Conservation (phyloP, 2,329 filamentous ascomycete genomes). For the Dichotomopilus funicola region DNA sequence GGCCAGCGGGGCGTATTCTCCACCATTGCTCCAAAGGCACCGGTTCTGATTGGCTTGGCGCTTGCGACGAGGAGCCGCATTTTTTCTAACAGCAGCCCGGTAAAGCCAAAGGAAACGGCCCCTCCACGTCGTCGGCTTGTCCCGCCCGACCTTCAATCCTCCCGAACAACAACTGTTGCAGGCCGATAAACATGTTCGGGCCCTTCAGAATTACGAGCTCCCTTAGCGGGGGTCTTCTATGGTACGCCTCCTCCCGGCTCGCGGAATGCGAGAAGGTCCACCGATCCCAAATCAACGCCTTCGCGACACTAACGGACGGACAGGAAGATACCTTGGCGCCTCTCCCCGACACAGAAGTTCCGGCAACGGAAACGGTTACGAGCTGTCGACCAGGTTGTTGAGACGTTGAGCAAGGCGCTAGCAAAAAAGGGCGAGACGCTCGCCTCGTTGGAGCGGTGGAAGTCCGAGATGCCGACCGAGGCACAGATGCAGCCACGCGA, state of each 20-base stretch:
- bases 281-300: too few relatives aligned
- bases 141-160: background rate
- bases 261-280: background rate
- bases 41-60: constrained; percentile 6
- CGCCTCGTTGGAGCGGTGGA: constrained; percentile 83
- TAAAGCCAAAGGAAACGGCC: background rate
- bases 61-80: constrained; percentile 10
- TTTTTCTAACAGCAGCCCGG: constrained; percentile 14
- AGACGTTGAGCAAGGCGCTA: constrained; percentile 73
- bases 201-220: constrained; percentile 73
- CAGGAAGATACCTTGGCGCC: constrained; percentile 93
- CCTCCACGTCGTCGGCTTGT: background rate
- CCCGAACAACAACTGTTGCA: constrained; percentile 10
- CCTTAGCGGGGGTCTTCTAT: constrained; percentile 74
- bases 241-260: constrained; percentile 39
- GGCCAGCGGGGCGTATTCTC: constrained; percentile 5
- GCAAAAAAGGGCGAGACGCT: constrained; percentile 63
- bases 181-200: constrained; percentile 62
- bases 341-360: constrained; percentile 85
- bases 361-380: constrained; percentile 78
- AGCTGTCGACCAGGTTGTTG: constrained; percentile 80
- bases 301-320: constrained; percentile 5
- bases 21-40: background rate
- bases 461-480: constrained; percentile 91
- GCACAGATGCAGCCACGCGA: constrained; percentile 91